A percentile compares a stretch with the other conserved stretches of the same genome.
These are phyloP conservation scores for Fusarium ambrosium DNA, from an alignment of 2,329 filamentous ascomycete species.

Conservation along the genomic window DNA sequence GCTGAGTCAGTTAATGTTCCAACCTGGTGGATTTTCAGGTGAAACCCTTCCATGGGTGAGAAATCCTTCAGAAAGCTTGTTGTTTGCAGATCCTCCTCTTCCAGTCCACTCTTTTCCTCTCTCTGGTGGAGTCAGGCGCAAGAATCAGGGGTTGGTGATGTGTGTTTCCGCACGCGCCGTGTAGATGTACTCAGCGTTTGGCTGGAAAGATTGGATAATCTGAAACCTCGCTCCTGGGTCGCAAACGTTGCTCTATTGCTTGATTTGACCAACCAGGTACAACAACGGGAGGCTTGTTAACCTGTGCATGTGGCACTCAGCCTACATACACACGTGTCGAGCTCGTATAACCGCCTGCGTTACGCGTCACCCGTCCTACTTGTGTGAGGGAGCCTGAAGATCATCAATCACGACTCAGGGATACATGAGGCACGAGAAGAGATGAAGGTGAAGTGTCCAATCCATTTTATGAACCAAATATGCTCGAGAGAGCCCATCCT, in stretches of 20 bases:
- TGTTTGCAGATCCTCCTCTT: not conserved
- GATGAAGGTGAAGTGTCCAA: not conserved
- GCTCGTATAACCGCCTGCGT: not conserved
- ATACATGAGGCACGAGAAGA: conserved; percentile 2
- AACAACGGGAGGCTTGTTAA: not conserved
- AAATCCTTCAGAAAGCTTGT: conserved; percentile 2
- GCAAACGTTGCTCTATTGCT: not conserved
- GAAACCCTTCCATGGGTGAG: not conserved
- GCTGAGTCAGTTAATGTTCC: not conserved
- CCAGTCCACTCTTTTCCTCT: not conserved
- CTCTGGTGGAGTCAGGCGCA: not conserved
- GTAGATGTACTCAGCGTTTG: not conserved
- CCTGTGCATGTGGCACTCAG: not conserved
- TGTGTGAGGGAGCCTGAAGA: not conserved
- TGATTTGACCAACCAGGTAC: conserved; percentile 3
- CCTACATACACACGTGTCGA: not conserved
- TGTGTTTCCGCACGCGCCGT: not conserved
- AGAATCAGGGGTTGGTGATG: conserved; percentile 1
- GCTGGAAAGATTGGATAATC: not conserved
- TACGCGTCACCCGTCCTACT: not conserved
- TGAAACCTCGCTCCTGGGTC: not conserved
- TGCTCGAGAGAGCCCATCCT: conserved; percentile 35
- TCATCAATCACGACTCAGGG: not conserved
- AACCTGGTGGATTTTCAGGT: not conserved
- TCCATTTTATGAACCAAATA: conserved; percentile 10